A percentile compares a stretch with the other conserved stretches of the same genome.
Evolutionary conservation across 345 rosid genomes (phyloP).

Genomic region (Gynandropsis gynandra): DNA sequence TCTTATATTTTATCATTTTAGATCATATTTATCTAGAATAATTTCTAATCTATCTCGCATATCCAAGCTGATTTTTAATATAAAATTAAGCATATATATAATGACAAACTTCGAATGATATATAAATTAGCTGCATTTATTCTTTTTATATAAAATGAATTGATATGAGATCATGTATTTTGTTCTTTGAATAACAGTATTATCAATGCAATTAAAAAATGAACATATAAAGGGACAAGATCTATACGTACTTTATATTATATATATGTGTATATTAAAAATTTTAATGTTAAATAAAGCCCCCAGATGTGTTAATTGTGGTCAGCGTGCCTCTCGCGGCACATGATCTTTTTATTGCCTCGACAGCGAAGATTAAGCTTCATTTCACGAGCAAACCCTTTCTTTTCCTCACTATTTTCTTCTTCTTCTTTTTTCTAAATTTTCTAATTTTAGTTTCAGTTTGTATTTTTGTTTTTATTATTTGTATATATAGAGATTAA

Average conservation of each 20-base stretch:
- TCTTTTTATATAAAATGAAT: too few relatives aligned
- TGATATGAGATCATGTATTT: too few relatives aligned
- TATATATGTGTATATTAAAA: not conserved
- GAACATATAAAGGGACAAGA: conserved; percentile 12
- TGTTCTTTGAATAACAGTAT: not conserved
- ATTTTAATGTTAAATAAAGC: conserved; percentile 9
- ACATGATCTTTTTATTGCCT: conserved; percentile 25
- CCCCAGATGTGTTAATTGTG: conserved; percentile 25
- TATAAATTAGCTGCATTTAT: too few relatives aligned
- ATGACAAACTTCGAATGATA: too few relatives aligned
- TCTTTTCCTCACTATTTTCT: not conserved
- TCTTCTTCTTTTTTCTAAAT: not conserved
- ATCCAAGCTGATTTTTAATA: too few relatives aligned
- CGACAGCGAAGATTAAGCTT: conserved; percentile 32
- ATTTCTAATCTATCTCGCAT: too few relatives aligned
- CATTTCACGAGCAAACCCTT: conserved; percentile 23
- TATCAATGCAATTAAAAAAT: not conserved
- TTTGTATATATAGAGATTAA: too few relatives aligned
- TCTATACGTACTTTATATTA: conserved; percentile 14
- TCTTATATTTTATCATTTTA: too few relatives aligned
- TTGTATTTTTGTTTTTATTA: too few relatives aligned
- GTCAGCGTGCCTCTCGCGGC: conserved; percentile 34
- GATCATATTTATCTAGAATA: too few relatives aligned
- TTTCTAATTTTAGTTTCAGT: not conserved
- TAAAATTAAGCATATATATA: too few relatives aligned